phyloP scores from a whole-genome alignment of 495 filamentous ascomycete species.

The Aspergillus asperescens region DNA sequence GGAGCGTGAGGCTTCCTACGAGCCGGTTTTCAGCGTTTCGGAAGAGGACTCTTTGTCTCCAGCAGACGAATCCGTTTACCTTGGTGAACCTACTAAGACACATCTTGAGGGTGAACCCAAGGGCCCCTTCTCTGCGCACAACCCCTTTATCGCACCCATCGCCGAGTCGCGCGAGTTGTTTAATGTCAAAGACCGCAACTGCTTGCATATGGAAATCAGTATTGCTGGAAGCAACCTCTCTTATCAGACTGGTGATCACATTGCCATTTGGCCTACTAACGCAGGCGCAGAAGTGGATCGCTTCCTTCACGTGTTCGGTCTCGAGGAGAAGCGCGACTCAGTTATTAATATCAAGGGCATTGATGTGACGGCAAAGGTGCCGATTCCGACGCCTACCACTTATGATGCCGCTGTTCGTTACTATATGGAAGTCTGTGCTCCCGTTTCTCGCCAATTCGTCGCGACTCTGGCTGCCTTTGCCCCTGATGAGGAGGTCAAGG shows the following conservation, averaged over 20 bases:
- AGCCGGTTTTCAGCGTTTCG: constrained; percentile 79
- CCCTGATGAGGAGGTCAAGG: constrained; percentile 75
- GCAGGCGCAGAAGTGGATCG: constrained; percentile 87
- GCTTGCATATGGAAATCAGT: constrained; percentile 94
- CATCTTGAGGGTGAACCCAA: constrained; percentile 81
- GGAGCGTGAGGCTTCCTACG: constrained; percentile 94
- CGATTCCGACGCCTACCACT: constrained; percentile 95
- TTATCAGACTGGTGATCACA: constrained; percentile 96
- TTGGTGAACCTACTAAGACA: constrained; percentile 94
- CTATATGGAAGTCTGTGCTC: constrained; percentile 94
- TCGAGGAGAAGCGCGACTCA: constrained; percentile 67
- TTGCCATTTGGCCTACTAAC: constrained; percentile 97
- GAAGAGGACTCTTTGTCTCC: constrained; percentile 69
- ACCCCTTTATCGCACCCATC: constrained; percentile 95
- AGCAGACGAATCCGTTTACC: constrained; percentile 82
- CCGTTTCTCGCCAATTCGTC: constrained; percentile 94
- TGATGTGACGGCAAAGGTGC: constrained; percentile 93
- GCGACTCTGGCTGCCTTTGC: constrained; percentile 83
- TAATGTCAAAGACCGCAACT: constrained; percentile 87
- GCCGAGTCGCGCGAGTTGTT: constrained; percentile 86
- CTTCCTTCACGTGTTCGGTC: constrained; percentile 73
- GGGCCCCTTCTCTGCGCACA: constrained; percentile 93
- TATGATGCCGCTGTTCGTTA: constrained; percentile 92
- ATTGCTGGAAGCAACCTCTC: constrained; percentile 72
- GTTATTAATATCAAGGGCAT: constrained; percentile 90